Evolutionary conservation across 306 rosid species (phyloP), one percentile per base, ranked within the genome.

Genomic region (Medicago ruthenica): DNA sequence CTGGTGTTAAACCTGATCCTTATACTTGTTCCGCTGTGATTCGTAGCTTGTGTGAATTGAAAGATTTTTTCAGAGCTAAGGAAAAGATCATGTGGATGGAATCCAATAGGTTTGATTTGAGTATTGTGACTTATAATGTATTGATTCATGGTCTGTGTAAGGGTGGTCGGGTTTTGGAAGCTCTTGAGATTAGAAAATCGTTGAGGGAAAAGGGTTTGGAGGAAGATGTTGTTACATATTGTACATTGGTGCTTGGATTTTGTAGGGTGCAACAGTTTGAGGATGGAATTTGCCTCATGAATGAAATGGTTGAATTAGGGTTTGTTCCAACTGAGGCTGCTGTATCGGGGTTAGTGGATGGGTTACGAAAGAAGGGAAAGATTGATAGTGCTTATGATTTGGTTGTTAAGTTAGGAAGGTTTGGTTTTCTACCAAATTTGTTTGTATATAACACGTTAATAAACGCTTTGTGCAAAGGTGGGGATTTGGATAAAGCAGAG

Each of bases 101-200:
- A 82, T 65, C 84, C 8, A 85, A 85, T 78, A 62, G 85, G 77
- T 86, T 89, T 60, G 81, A 40, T 61, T 7, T 85, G 58, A 86
- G 71, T 78, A 81, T 87, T 59, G 93, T 94, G 17, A 87, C 86
- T 24, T 94, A 88, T 64, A 94, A 92, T 73, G 92, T 90, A 71
- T 79, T 90, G 13, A 84, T 94, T 80, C 88, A 90, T 74, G 97
- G 98, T 31, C 86, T 94, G 14, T 94, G 97, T 79, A 94, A 87
- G 87, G 81, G 79, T 75, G 84, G 79, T 31, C 77, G 81, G 65
- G 84, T 80, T 74, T 71, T 63, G 87, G 95, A 92, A 83, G 98
- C 97, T 59, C 16, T 92, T 53, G 89, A 87, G 64, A 39, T 94
- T 55, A 92, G 89, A 81, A 84, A 77, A 27, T 77, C 66, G 3